phyloP scores from a whole-genome alignment of 2,329 filamentous ascomycete species.

The Aulographum hederae region DNA sequence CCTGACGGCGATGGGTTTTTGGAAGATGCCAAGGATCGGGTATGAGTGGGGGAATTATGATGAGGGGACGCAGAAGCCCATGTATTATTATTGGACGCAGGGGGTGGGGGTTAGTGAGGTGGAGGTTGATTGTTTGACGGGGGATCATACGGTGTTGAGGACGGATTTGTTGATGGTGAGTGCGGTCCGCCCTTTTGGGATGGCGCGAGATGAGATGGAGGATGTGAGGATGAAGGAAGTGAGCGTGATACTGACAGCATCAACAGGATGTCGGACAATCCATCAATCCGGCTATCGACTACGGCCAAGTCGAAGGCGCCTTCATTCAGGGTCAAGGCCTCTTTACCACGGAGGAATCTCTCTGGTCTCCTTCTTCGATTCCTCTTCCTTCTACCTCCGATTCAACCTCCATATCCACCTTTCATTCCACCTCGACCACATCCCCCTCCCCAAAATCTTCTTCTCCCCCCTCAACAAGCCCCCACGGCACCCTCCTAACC shows the following conservation, averaged over 20 bases:
- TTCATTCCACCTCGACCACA: no score
- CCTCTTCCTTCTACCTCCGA: no score
- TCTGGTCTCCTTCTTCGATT: no score
- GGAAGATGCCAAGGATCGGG: slow-evolving; percentile 91
- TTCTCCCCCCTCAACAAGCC: no score
- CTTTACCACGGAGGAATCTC: slow-evolving; percentile 57
- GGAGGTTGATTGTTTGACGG: slow-evolving; percentile 78
- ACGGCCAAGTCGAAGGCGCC: slow-evolving; percentile 66
- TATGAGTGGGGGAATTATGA: slow-evolving; percentile 56
- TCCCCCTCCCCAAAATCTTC: no score
- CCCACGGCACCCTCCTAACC: slow-evolving; percentile 46
- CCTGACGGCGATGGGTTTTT: slow-evolving; percentile 85
- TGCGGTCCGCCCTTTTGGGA: slow-evolving; percentile 9
- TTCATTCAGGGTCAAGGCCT: slow-evolving; percentile 65
- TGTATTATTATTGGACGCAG: slow-evolving; percentile 98
- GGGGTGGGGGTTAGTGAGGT: slow-evolving; percentile 77
- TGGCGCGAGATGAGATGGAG: neutral
- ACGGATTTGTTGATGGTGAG: slow-evolving; percentile 95
- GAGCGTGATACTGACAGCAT: slow-evolving; percentile 2
- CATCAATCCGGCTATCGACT: slow-evolving; percentile 63
- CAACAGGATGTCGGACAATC: slow-evolving; percentile 64
- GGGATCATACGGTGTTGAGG: slow-evolving; percentile 73
- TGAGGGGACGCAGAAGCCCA: slow-evolving; percentile 26
- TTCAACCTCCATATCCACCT: no score
- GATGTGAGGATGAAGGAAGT: neutral